These are phyloP conservation scores for Glaciozyma antarctica DNA, from an alignment of 768 basidiomycete species.

Conservation along the genomic window DNA sequence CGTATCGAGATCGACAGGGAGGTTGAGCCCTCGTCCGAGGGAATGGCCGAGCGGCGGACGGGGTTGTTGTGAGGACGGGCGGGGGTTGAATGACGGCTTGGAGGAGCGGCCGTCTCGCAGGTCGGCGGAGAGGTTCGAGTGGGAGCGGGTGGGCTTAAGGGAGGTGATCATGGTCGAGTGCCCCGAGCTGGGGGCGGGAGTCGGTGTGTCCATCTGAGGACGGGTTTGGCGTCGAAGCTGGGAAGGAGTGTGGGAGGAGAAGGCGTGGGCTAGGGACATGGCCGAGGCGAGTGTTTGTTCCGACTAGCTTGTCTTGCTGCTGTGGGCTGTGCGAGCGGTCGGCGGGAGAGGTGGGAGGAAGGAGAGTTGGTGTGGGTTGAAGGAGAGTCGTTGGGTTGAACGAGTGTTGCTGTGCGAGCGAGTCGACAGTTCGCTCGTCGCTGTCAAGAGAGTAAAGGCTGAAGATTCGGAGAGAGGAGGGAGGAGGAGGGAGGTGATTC, in stretches of 20 bases:
- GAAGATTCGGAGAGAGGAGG: too few relatives aligned
- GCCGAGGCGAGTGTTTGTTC: too few relatives aligned
- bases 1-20: not conserved
- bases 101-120: not conserved
- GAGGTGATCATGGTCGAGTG: constrained; percentile 10
- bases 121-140: constrained; percentile 1
- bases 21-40: not conserved
- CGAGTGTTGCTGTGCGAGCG: too few relatives aligned
- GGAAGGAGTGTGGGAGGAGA: not conserved
- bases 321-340: too few relatives aligned
- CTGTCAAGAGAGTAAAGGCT: too few relatives aligned
- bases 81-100: not conserved
- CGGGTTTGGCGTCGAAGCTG: not conserved
- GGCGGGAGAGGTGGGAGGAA: constrained; percentile 1
- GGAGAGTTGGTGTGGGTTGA: not conserved
- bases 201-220: constrained; percentile 14
- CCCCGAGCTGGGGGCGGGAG: constrained; percentile 9
- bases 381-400: too few relatives aligned
- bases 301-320: too few relatives aligned
- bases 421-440: too few relatives aligned
- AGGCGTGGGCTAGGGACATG: too few relatives aligned
- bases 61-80: not conserved
- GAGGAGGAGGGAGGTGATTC: not conserved
- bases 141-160: constrained; percentile 4
- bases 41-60: not conserved